Conservation (phyloP, 1,139 yeast genomes). For the Pichia sp. region DNA sequence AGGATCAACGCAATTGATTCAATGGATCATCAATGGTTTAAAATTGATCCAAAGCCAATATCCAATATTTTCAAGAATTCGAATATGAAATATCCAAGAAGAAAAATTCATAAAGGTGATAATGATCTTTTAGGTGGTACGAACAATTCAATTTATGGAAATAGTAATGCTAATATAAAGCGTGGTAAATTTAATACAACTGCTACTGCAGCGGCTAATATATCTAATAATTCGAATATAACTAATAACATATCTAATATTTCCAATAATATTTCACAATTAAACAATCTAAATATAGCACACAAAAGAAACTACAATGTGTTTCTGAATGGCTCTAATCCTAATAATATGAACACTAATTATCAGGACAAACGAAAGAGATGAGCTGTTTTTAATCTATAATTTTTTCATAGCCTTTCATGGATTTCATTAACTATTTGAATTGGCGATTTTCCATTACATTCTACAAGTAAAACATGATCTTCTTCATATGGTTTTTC, state of each 20-base stretch:
- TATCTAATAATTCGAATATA: background rate
- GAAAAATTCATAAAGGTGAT: slow-evolving; percentile 75
- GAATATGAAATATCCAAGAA: slow-evolving; percentile 56
- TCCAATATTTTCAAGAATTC: slow-evolving; percentile 67
- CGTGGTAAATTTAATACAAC: slow-evolving; percentile 6
- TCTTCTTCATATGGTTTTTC: slow-evolving; percentile 47
- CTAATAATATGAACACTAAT: background rate
- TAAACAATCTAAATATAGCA: slow-evolving; percentile 3
- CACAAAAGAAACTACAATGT: slow-evolving; percentile 14
- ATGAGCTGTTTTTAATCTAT: no score
- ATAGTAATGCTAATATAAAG: background rate
- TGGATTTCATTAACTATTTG: background rate
- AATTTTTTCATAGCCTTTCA: background rate
- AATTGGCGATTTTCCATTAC: slow-evolving; percentile 29
- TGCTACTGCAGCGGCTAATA: no score
- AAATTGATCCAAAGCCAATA: slow-evolving; percentile 53
- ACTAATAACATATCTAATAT: background rate
- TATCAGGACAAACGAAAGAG: slow-evolving; percentile 1
- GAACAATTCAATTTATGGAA: slow-evolving; percentile 17
- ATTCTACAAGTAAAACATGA: slow-evolving; percentile 15
- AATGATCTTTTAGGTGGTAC: slow-evolving; percentile 45
- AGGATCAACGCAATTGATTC: slow-evolving; percentile 75
- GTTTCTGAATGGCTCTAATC: slow-evolving; percentile 6
- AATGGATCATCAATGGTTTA: slow-evolving; percentile 71
- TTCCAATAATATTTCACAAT: background rate